Evolutionary conservation across 129 eudicot genomes (phyloP), one percentile per base, ranked within the genome.

Genomic region (Solidago caesia): DNA sequence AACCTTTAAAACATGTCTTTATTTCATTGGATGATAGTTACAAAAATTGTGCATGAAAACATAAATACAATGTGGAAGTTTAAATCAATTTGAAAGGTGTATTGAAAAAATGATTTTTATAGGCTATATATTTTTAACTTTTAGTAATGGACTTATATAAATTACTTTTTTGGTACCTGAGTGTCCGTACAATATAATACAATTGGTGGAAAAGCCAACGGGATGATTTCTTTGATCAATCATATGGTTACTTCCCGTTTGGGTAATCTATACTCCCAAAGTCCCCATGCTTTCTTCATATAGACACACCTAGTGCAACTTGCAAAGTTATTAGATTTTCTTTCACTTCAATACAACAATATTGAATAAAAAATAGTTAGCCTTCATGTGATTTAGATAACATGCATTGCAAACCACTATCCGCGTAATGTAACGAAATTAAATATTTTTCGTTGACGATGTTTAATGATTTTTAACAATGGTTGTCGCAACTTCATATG

Each of bases 161-260:
- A 62, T 8, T 10, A 26, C 67, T 12, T 29, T 29, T 62, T 27
- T 33, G 39, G 16, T 15, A 62, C 43, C 21, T 33, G 5, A 33
- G 44, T 62, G 44, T 62, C 67, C 67, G 67, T 62, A 62, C 67
- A 62, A 33, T 62, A 33, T 9, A 33, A 33, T 62, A 33, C 16
- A 2, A 29, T 62, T 70, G 56, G 71, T 70, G 76, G 52, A 77
- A 77, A 71, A 57, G 70, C 70, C 71, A 48, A 70, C 14, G 71
- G 71, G 52, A 49, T 49, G 16, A 45, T 49, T 25, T 29, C 16
- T 16, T 10, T 76, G 51, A 45, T 70, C 76, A 78, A 70, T 71
- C 73, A 78, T 64, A 44, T 52, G 65, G 16, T 53, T 53, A 58
- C 59, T 64, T 46, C 57, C 73, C 27, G 8, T 52, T 77, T 57